These are phyloP conservation scores for Phoma sp. DNA, from an alignment of 2,329 filamentous ascomycete genomes.

Conservation along the genomic window DNA sequence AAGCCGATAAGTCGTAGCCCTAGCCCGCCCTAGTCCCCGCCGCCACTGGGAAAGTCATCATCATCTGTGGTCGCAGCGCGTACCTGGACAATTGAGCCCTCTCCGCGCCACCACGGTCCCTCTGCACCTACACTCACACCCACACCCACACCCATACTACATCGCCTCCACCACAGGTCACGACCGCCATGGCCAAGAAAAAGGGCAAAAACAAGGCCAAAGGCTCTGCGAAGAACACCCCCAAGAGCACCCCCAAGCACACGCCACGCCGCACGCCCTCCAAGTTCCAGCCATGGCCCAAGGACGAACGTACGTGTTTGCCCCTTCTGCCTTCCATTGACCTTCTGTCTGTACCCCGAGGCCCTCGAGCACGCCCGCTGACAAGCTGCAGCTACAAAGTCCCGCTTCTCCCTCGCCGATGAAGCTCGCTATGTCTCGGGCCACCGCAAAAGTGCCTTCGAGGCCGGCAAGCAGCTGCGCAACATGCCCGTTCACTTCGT, in stretches of 20 bases:
- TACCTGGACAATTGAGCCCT: background rate
- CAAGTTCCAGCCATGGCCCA: conserved; percentile 12
- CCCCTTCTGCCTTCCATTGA: conserved; percentile 13
- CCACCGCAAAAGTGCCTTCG: conserved; percentile 54
- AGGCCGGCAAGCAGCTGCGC: conserved; percentile 59
- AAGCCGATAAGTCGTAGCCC: background rate
- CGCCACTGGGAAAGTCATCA: conserved; percentile 16
- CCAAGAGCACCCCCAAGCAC: conserved; percentile 13
- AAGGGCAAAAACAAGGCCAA: conserved; percentile 39
- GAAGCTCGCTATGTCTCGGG: conserved; percentile 65
- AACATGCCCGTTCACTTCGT: conserved; percentile 65
- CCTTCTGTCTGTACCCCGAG: too few species aligned
- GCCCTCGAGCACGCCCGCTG: conserved; percentile 20
- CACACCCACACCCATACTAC: background rate
- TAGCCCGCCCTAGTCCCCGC: conserved; percentile 7
- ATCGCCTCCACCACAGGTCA: background rate
- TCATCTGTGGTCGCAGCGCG: conserved; percentile 9
- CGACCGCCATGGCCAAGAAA: conserved; percentile 34
- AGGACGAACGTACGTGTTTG: conserved; percentile 28
- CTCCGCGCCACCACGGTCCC: background rate
- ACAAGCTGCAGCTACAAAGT: conserved; percentile 25
- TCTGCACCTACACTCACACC: conserved; percentile 4
- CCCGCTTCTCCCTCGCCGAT: conserved; percentile 59
- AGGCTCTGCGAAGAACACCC: conserved; percentile 27
- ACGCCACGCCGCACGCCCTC: conserved; percentile 26